Percentiles rank a stretch among this genome's conserved stretches.
Evolutionary conservation across 2,329 filamentous ascomycete species (phyloP).

Genomic region (Penicillium italicum): DNA sequence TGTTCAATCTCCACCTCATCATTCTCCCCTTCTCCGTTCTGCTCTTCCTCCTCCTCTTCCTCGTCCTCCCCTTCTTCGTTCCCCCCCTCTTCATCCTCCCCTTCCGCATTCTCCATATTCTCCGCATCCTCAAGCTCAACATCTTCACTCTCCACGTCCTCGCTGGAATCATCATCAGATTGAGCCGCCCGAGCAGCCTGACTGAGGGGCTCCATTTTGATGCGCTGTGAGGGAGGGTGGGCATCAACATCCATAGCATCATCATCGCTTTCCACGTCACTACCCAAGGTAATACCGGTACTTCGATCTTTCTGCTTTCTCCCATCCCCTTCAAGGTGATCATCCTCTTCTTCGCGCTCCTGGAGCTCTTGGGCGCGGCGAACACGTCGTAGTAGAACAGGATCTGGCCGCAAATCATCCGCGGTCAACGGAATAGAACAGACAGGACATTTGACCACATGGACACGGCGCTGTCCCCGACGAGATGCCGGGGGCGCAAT

Average conservation of each 20-base stretch:
- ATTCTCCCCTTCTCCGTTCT: neutral
- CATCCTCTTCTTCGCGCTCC: conserved; percentile 32
- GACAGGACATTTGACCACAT: conserved; percentile 41
- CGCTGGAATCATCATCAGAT: neutral
- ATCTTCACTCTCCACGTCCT: conserved; percentile 9
- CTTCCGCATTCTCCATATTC: conserved; percentile 8
- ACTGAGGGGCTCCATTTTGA: conserved; percentile 14
- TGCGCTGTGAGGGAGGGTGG: neutral
- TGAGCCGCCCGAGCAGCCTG: neutral
- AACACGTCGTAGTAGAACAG: conserved; percentile 39
- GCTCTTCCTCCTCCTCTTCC: neutral
- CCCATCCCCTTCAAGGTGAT: conserved; percentile 23
- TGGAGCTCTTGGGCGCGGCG: conserved; percentile 31
- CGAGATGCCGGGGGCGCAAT: conserved; percentile 23
- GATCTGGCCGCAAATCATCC: conserved; percentile 40
- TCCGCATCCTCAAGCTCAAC: conserved; percentile 1
- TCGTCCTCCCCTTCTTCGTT: neutral
- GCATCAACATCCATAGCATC: conserved; percentile 23
- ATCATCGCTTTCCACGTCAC: conserved; percentile 26
- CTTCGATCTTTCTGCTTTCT: conserved; percentile 11
- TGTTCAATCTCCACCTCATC: neutral
- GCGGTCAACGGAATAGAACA: conserved; percentile 39
- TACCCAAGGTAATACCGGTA: conserved; percentile 32
- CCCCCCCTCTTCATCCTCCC: neutral
- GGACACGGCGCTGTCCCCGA: conserved; percentile 19